Evolutionary conservation across 805 yeast species (phyloP), one percentile per base, ranked within the genome.

Genomic region (Kurtzmaniella fragi): DNA sequence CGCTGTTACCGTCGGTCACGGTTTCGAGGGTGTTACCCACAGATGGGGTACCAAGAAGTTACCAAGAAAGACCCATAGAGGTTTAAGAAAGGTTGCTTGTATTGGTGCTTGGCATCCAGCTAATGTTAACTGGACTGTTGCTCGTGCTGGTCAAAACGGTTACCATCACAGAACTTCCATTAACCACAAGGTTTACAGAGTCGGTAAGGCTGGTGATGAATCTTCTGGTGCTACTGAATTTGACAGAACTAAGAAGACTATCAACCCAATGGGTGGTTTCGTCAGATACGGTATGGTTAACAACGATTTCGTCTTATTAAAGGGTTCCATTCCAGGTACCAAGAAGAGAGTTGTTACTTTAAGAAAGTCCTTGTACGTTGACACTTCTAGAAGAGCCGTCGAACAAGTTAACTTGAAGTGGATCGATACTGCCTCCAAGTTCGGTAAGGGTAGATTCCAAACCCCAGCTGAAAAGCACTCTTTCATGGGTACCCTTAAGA

Each of bases 361-460:
- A 73, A 90, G 99, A 85, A 93, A 93, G 82, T 88, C 97, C 60
- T 81, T 93, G 70, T 86, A 88, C 87, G 86, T 85, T 67, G 93
- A 90, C 84, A 89, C 96, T 61, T 85, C 95, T 64, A 93, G 99
- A 83, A 84, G 82, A 77, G 98, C 98, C 62, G 71, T 84, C 61
- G 99, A 93, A 82, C 73, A 88, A 76, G 96, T 91, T 59, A 79
- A 76, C 82, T 86, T 93, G 77, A 93, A 93, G 79, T 93, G 98
- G 99, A 93, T 93, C 71, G 99, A 93, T 75, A 93, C 99, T 64
- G 96, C 99, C 70, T 93, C 99, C 67, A 90, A 91, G 78, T 93
- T 93, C 90, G 99, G 99, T 85, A 95, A 93, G 88, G 99, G 99
- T 82, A 93, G 99, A 84, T 93, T 93, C 98, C 99, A 93, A 81